Evolutionary conservation across 139 green algal genomes (phyloP).

Genomic region (Closterium sp.): DNA sequence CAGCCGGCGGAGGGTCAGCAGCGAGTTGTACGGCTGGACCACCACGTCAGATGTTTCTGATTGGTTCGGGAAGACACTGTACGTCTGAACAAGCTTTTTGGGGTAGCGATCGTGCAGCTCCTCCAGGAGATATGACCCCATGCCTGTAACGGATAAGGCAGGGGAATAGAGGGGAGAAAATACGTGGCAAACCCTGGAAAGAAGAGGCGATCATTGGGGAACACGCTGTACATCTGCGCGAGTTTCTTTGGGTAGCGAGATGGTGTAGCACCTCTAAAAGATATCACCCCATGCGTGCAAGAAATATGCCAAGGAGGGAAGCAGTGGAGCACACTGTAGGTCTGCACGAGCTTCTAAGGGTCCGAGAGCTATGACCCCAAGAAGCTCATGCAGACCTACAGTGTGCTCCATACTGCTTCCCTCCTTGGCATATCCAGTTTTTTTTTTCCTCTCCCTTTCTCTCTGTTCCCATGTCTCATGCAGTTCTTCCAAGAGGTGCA

Average conservation of each 20-base stretch:
- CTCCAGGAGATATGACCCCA: slow-evolving; percentile 97
- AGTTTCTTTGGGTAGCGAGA: slow-evolving; percentile 93
- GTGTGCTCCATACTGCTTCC: slow-evolving; percentile 98
- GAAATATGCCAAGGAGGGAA: too few relatives aligned
- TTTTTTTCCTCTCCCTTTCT: too few relatives aligned
- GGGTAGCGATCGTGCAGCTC: slow-evolving; percentile 88
- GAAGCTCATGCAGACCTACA: slow-evolving; percentile 93
- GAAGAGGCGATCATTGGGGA: slow-evolving; percentile 70
- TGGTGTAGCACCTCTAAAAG: slow-evolving; percentile 92
- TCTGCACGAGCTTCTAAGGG: too few relatives aligned
- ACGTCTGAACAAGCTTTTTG: slow-evolving; percentile 93
- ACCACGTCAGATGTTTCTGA: slow-evolving; percentile 92
- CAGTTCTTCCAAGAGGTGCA: slow-evolving; percentile 92
- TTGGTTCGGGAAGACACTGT: slow-evolving; percentile 98
- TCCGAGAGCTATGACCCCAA: too few relatives aligned
- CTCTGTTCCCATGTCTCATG: slow-evolving; percentile 84
- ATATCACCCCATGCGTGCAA: too few relatives aligned
- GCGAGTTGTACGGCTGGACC: slow-evolving; percentile 98
- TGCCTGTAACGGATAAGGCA: slow-evolving; percentile 60
- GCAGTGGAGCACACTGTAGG: too few relatives aligned
- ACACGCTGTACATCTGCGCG: slow-evolving; percentile 91
- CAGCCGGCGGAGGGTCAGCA: slow-evolving; percentile 96
- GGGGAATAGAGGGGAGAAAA: too few relatives aligned
- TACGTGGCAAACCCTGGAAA: too few relatives aligned
- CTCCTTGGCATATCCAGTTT: too few relatives aligned